Percentiles rank a stretch among this genome's conserved stretches.
These are phyloP conservation scores for Aspergillus wentii DNA, from an alignment of 495 filamentous ascomycete species.

Conservation along the genomic window DNA sequence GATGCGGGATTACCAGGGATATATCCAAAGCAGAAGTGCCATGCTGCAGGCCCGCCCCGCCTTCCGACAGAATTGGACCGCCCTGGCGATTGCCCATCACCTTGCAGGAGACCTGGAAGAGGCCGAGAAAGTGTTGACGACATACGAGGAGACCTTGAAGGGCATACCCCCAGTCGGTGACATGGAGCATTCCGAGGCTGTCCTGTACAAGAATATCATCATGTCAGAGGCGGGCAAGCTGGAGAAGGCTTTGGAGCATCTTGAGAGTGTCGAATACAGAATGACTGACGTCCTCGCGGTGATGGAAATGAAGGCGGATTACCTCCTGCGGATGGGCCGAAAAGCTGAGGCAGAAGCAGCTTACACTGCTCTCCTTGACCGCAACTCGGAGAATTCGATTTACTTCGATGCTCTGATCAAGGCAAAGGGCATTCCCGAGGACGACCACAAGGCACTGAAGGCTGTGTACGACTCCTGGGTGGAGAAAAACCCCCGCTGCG, in stretches of 20 bases:
- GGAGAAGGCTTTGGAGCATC: slow-evolving; percentile 77
- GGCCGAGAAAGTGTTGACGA: slow-evolving; percentile 86
- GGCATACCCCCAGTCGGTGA: slow-evolving; percentile 68
- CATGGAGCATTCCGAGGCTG: slow-evolving; percentile 91
- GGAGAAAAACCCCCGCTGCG: slow-evolving; percentile 71
- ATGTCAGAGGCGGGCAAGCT: slow-evolving; percentile 83
- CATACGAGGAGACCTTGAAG: slow-evolving; percentile 90
- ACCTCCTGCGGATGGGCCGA: slow-evolving; percentile 70
- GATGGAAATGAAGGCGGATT: slow-evolving; percentile 82
- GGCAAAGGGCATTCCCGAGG: slow-evolving; percentile 57
- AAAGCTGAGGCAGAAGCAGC: slow-evolving; percentile 79
- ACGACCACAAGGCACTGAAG: slow-evolving; percentile 59
- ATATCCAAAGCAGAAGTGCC: slow-evolving; percentile 74
- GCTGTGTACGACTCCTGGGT: slow-evolving; percentile 78
- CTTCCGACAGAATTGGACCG: slow-evolving; percentile 91
- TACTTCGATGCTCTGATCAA: slow-evolving; percentile 79
- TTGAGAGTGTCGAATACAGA: slow-evolving; percentile 69
- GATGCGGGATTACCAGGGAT: slow-evolving; percentile 93
- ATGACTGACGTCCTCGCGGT: slow-evolving; percentile 83
- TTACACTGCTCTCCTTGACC: slow-evolving; percentile 72
- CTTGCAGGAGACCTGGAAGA: slow-evolving; percentile 75
- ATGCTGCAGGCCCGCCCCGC: slow-evolving; percentile 82
- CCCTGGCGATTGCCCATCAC: slow-evolving; percentile 87
- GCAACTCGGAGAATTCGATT: slow-evolving; percentile 79
- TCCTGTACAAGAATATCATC: slow-evolving; percentile 91